Percentiles rank a stretch among this genome's conserved stretches.
Evolutionary conservation across 441 rosid species (phyloP).

Genomic region (Erodium texanum): DNA sequence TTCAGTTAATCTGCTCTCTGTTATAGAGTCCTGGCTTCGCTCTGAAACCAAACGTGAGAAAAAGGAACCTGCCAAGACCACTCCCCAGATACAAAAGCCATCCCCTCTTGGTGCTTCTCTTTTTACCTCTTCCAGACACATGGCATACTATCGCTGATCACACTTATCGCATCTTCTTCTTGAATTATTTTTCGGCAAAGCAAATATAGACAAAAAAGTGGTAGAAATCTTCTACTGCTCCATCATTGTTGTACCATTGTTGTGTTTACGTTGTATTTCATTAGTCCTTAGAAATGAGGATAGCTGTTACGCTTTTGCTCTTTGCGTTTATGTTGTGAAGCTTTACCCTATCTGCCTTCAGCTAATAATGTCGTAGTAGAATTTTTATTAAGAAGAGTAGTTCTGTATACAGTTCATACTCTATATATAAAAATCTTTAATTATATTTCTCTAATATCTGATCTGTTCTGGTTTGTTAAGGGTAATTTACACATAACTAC

Average conservation of each 20-base stretch:
- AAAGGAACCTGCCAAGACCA: conserved; percentile 31
- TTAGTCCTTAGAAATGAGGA: conserved; percentile 5
- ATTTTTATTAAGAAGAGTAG: background rate
- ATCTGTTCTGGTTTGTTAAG: background rate
- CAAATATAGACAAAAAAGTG: background rate
- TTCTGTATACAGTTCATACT: too few species aligned
- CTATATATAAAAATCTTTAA: background rate
- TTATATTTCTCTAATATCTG: conserved; percentile 5
- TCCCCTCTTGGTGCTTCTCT: conserved; percentile 51
- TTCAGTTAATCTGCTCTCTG: conserved; percentile 63
- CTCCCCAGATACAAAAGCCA: conserved; percentile 31
- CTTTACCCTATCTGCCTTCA: background rate
- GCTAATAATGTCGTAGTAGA: conserved; percentile 9
- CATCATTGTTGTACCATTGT: background rate
- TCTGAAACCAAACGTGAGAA: conserved; percentile 61
- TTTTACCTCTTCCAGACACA: conserved; percentile 77
- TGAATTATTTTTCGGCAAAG: background rate
- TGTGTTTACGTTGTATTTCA: conserved; percentile 6
- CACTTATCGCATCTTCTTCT: background rate
- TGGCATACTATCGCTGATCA: conserved; percentile 79
- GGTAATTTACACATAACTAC: background rate
- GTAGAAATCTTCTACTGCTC: background rate
- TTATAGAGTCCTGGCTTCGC: conserved; percentile 86
- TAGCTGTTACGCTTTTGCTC: background rate
- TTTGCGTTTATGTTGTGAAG: background rate